Evolutionary conservation across 2,329 filamentous ascomycete species (phyloP).

Genomic region (Fusarium verticillioides): DNA sequence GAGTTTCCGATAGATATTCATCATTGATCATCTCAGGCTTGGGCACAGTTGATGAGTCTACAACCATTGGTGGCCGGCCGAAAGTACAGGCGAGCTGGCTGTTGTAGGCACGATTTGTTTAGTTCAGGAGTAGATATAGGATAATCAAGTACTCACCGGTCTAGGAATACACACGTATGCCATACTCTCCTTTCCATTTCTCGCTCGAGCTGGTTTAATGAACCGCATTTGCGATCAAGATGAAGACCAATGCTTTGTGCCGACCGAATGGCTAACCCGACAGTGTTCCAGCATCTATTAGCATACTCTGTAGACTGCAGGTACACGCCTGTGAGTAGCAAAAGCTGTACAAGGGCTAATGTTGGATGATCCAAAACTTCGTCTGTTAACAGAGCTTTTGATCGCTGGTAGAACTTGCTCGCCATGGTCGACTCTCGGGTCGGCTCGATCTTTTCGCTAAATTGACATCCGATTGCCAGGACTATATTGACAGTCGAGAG

Average conservation of each 20-base stretch:
- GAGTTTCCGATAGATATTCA: neutral
- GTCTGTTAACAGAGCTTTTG: neutral
- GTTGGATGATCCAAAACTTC: neutral
- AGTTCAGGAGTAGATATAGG: fast-evolving
- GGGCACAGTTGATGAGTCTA: neutral
- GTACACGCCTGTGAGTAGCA: neutral
- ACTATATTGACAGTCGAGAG: neutral
- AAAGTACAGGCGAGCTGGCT: neutral
- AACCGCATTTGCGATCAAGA: neutral
- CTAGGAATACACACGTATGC: neutral
- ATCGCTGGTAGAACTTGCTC: neutral
- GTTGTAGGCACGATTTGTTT: neutral
- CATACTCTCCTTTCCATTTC: neutral
- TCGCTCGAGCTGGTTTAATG: neutral
- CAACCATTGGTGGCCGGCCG: neutral
- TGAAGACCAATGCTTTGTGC: neutral
- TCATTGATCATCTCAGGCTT: neutral
- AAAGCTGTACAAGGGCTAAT: neutral
- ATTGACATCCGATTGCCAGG: neutral
- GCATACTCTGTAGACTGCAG: neutral
- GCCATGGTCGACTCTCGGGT: neutral
- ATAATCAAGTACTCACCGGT: neutral
- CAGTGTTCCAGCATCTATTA: neutral
- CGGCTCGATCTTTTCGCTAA: neutral
- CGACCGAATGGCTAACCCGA: neutral